Evolutionary conservation across 805 yeast species (phyloP), one percentile per base, ranked within the genome.

Genomic region (Suhomyces pyralidae): DNA sequence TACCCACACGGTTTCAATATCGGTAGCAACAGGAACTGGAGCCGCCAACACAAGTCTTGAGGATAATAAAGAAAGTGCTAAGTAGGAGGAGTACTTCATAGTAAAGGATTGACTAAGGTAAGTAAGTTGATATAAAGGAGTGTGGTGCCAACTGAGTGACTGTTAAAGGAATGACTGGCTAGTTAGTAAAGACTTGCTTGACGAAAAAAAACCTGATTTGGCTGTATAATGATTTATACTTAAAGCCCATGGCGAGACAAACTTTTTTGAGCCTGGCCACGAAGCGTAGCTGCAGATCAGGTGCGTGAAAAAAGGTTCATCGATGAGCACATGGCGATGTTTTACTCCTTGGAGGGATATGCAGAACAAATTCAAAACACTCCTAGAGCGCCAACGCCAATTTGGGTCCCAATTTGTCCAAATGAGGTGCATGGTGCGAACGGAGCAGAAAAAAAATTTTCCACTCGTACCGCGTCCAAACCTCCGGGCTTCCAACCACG

Each of bases 1-100:
- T 7, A 65, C 63, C 25, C 50, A 56, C 24, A 65, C 67, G 19
- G 63, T 58, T 9, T 63, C 58, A 34, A 65, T 46, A 32, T 56
- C 69, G 25, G 46, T 17, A 17, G 24, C 42, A 19, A 17, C 42
- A 17, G 74, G 73, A 45, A 61, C 70, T 14, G 72, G 68, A 30
- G 57, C 57, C 43, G 66, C 65, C 40, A 50, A 43, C 22, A 55
- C 62, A 28, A 54, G 20, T 30, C 34, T 44, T 34, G 55, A 49
- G 30, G 50, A 48, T 26, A 61, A 50, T 25, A 59, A 52, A 24
- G 64, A 53, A 30, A 64, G 55, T 47, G 59, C 49, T 46, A 61
- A 42, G 30, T 43, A 50, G 44, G 45, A 24, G 15, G 61, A 49
- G 25, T 56, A 59, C 48, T 58, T 61, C 65, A 62, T 61, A 19